Conservation (phyloP, 2,329 filamentous ascomycete species). For the Diaporthe sp. region DNA sequence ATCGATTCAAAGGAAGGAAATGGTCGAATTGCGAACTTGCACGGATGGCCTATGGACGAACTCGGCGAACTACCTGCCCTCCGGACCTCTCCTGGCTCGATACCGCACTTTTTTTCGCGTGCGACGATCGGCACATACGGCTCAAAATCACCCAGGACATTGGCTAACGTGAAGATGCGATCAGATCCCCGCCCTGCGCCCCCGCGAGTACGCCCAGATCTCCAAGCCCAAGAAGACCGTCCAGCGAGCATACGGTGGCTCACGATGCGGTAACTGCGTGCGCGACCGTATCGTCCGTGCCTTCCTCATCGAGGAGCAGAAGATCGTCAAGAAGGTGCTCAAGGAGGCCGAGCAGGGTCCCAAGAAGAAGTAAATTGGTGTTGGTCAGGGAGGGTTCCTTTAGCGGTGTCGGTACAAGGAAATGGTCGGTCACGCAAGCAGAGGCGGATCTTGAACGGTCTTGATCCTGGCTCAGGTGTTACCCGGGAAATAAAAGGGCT, state of each 20-base stretch:
- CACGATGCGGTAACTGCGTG: slow-evolving; percentile 98
- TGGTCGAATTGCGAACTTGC: neutral
- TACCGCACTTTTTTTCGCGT: neutral
- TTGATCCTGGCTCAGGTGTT: slow-evolving; percentile 64
- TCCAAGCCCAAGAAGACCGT: slow-evolving; percentile 99
- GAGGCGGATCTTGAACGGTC: slow-evolving; percentile 39
- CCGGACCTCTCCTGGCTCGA: neutral
- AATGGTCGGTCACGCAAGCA: slow-evolving; percentile 50
- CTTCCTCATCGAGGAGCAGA: slow-evolving; percentile 99
- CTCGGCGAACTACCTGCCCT: slow-evolving; percentile 3
- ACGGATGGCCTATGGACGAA: neutral
- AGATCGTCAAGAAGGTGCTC: slow-evolving; percentile 99
- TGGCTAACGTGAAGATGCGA: slow-evolving; percentile 46
- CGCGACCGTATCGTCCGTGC: slow-evolving; percentile 97
- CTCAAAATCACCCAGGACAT: slow-evolving; percentile 23
- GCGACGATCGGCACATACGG: neutral
- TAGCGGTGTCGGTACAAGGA: slow-evolving; percentile 44
- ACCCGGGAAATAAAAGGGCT: slow-evolving; percentile 56
- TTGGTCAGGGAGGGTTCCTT: slow-evolving; percentile 47
- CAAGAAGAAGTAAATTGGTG: slow-evolving; percentile 76
- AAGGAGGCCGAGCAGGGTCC: slow-evolving; percentile 91
- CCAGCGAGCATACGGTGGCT: slow-evolving; percentile 97
- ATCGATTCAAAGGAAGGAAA: neutral
- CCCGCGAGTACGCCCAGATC: slow-evolving; percentile 96
- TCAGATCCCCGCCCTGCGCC: slow-evolving; percentile 94